phyloP scores from a whole-genome alignment of 225 moss, liverwort and hornwort species.

The Pseudisothecium myosuroides region DNA sequence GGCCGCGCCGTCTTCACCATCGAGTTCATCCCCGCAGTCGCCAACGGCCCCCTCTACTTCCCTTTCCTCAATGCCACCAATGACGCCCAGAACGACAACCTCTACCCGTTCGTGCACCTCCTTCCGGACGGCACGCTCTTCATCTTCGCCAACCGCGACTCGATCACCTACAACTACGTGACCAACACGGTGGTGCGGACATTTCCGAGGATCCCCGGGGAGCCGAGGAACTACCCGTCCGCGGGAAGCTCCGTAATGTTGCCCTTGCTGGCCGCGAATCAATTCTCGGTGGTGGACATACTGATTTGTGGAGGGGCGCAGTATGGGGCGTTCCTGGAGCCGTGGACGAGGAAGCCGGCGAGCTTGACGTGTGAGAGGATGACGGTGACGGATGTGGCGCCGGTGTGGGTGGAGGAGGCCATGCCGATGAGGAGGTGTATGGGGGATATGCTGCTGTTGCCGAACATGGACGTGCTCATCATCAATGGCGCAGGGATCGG shows the following conservation, averaged over 20 bases:
- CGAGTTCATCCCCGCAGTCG: conserved; percentile 21
- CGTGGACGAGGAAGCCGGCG: conserved; percentile 11
- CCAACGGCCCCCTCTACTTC: conserved; percentile 13
- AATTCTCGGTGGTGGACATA: conserved; percentile 30
- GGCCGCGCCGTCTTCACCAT: conserved; percentile 21
- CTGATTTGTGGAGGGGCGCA: conserved; percentile 47
- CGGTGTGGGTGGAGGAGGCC: conserved; percentile 47
- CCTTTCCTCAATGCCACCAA: conserved; percentile 24
- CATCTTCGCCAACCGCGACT: conserved; percentile 51
- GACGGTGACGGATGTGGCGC: conserved; percentile 10
- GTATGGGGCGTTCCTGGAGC: conserved; percentile 34
- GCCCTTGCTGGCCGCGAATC: conserved; percentile 28
- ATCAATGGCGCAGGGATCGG: conserved; percentile 68
- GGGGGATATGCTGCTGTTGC: conserved; percentile 84
- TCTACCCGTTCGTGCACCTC: conserved; percentile 51
- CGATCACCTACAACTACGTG: conserved; percentile 33
- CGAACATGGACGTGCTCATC: conserved; percentile 54
- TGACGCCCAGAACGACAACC: conserved; percentile 45
- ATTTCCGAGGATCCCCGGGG: conserved; percentile 22
- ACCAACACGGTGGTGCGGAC: conserved; percentile 24
- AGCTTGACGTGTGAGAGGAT: conserved; percentile 35
- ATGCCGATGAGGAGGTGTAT: conserved; percentile 67
- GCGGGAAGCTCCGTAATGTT: conserved; percentile 51
- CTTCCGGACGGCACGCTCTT: conserved; percentile 44
- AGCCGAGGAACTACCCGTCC: conserved; percentile 44